These are phyloP conservation scores for Solanum corneliomulleri DNA, from an alignment of 257 asterid genomes.

Conservation along the genomic window DNA sequence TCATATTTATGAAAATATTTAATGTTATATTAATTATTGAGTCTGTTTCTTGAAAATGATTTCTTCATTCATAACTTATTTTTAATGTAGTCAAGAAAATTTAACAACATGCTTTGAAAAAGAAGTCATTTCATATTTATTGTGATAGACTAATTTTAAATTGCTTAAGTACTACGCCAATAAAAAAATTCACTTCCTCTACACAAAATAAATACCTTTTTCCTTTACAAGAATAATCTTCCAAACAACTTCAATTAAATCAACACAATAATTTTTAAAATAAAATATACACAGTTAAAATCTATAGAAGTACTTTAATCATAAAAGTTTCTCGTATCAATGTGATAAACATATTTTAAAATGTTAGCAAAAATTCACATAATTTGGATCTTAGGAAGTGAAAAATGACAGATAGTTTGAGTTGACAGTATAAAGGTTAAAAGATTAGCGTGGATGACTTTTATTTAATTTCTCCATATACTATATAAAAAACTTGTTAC, in stretches of 20 bases:
- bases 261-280: background rate
- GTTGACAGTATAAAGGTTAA: no score
- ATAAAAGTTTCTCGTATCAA: background rate
- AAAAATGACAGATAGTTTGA: background rate
- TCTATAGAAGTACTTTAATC: background rate
- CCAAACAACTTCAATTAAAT: background rate
- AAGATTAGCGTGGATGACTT: background rate
- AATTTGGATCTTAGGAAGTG: background rate
- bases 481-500: no score
- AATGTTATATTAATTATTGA: background rate
- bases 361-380: background rate
- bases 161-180: background rate
- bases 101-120: no score
- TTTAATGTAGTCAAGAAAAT: background rate
- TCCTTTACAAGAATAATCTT: background rate
- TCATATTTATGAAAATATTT: no score
- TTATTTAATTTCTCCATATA: no score
- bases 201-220: background rate
- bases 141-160: no score
- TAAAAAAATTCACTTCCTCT: background rate
- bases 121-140: background rate
- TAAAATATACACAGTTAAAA: background rate
- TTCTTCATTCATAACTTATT: background rate
- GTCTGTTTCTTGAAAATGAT: no score
- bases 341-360: background rate